A percentile compares a stretch with the other conserved stretches of the same genome.
These are phyloP conservation scores for Tolypocladium sp. DNA, from an alignment of 2,329 filamentous ascomycete genomes.

Conservation along the genomic window DNA sequence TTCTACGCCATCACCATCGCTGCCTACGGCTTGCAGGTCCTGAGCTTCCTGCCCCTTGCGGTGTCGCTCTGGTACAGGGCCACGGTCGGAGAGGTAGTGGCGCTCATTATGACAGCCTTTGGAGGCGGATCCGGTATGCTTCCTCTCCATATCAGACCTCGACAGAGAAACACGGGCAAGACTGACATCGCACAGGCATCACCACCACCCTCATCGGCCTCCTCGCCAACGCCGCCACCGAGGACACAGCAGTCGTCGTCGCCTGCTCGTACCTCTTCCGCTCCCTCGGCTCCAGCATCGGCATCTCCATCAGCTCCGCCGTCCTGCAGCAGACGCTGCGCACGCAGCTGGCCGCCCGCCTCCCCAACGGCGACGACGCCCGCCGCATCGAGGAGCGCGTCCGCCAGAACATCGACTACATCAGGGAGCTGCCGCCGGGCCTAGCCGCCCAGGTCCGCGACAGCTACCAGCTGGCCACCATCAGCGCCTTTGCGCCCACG, in stretches of 20 bases:
- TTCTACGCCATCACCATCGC: constrained; percentile 41
- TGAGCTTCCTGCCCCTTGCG: constrained; percentile 34
- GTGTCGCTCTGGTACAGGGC: constrained; percentile 1
- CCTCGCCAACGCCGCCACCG: constrained; percentile 56
- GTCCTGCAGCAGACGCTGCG: constrained; percentile 63
- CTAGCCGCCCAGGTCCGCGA: constrained; percentile 49
- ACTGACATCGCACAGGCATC: constrained; percentile 36
- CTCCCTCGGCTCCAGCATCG: constrained; percentile 66
- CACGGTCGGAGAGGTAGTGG: constrained; percentile 37
- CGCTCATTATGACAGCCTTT: constrained; percentile 40
- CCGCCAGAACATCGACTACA: constrained; percentile 60
- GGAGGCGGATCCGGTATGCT: constrained; percentile 27
- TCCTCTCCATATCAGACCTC: neutral
- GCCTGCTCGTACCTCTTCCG: constrained; percentile 78
- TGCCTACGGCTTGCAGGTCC: constrained; percentile 42
- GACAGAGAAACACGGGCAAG: neutral
- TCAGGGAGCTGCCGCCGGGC: constrained; percentile 52
- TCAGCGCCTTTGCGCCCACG: constrained; percentile 30
- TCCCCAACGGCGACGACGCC: constrained; percentile 50
- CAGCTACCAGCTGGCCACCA: constrained; percentile 50
- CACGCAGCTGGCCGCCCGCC: constrained; percentile 38
- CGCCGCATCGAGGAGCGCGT: constrained; percentile 59
- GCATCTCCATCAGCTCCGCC: constrained; percentile 62
- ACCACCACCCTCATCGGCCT: constrained; percentile 65
- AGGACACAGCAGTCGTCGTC: constrained; percentile 66